Evolutionary conservation across 805 yeast genomes (phyloP).

Genomic region (Lachancea mirantina): DNA sequence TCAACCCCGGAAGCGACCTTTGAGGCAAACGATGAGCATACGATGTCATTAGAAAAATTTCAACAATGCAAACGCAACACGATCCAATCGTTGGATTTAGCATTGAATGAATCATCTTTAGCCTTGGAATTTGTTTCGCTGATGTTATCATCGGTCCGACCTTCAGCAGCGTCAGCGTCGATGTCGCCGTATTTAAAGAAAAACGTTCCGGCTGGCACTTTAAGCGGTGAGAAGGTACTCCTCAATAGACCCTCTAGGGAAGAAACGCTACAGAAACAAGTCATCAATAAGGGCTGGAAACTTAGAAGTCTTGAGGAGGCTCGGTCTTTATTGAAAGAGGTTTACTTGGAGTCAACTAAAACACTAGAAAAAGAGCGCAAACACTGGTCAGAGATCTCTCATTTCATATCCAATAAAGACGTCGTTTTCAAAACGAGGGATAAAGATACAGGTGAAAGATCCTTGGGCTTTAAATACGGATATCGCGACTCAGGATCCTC

Average conservation of each 20-base stretch:
- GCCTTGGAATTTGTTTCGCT: slow-evolving; percentile 83
- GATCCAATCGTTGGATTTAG: slow-evolving; percentile 47
- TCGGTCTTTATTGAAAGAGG: slow-evolving; percentile 41
- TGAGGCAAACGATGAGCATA: slow-evolving; percentile 1
- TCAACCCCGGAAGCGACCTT: slow-evolving; percentile 2
- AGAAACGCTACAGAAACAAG: slow-evolving; percentile 23
- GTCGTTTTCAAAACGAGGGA: slow-evolving; percentile 58
- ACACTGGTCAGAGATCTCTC: slow-evolving; percentile 45
- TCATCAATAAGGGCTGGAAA: slow-evolving; percentile 67
- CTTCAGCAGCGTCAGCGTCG: slow-evolving; percentile 79
- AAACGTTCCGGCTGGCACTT: slow-evolving; percentile 67
- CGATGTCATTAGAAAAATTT: slow-evolving; percentile 34
- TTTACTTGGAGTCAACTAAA: slow-evolving; percentile 43
- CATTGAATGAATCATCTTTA: slow-evolving; percentile 82
- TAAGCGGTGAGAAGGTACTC: slow-evolving; percentile 41
- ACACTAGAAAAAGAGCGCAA: slow-evolving; percentile 54
- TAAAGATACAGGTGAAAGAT: slow-evolving; percentile 43
- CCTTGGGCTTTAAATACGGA: slow-evolving; percentile 80
- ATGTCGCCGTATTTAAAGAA: slow-evolving; percentile 80
- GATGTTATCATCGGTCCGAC: slow-evolving; percentile 70
- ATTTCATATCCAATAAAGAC: slow-evolving; percentile 19
- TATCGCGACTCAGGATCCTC: slow-evolving; percentile 86
- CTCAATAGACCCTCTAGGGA: slow-evolving; percentile 13
- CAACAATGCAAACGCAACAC: slow-evolving; percentile 46
- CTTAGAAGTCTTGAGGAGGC: slow-evolving; percentile 57